These are phyloP conservation scores for Aspergillus intermedius DNA, from an alignment of 2,329 filamentous ascomycete species.

Conservation along the genomic window DNA sequence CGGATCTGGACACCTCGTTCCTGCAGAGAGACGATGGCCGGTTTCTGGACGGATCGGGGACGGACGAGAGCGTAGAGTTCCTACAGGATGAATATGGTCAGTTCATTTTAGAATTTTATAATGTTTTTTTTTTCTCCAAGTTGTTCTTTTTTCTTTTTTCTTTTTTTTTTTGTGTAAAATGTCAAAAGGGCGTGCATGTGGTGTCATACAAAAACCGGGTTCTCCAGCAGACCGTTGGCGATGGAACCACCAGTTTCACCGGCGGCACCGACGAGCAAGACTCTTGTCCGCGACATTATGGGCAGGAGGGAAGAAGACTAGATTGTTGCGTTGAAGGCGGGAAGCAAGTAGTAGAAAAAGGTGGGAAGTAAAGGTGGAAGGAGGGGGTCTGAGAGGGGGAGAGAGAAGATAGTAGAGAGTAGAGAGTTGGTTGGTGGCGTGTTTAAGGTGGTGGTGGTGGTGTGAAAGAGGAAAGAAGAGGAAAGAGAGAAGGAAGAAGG, in stretches of 20 bases:
- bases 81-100: constrained; percentile 23
- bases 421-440: too few species aligned
- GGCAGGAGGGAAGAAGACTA: constrained; percentile 2
- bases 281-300: constrained; percentile 31
- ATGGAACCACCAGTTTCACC: constrained; percentile 37
- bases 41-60: constrained; percentile 43
- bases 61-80: constrained; percentile 46
- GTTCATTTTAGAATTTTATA: neutral
- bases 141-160: too few species aligned
- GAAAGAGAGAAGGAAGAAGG: constrained; percentile 27
- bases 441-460: too few species aligned
- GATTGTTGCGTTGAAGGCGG: neutral
- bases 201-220: constrained; percentile 16
- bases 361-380: constrained; percentile 1
- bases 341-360: constrained; percentile 7
- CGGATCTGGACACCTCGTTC: constrained; percentile 41
- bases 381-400: constrained; percentile 6
- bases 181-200: neutral
- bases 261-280: constrained; percentile 33
- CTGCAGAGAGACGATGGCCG: constrained; percentile 35
- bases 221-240: constrained; percentile 30
- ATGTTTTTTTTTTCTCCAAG: too few species aligned
- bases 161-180: too few species aligned
- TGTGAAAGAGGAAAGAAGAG: constrained; percentile 3
- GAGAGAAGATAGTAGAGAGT: neutral